Conservation (phyloP, 2,329 filamentous ascomycete genomes). For the Mollisia scopiformis region DNA sequence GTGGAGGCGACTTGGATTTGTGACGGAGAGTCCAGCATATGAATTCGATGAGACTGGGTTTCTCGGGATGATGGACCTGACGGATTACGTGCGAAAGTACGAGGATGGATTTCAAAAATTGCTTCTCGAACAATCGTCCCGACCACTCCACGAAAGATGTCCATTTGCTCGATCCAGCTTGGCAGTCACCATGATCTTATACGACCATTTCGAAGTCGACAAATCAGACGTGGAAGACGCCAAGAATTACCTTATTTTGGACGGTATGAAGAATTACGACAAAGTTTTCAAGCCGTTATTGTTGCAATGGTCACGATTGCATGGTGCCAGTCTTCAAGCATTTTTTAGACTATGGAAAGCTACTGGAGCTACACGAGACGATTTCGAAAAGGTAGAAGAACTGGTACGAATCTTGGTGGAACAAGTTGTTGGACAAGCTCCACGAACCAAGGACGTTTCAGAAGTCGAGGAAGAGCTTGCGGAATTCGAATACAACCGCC, state of each 20-base stretch:
- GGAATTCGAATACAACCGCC: slow-evolving; percentile 76
- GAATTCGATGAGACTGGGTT: slow-evolving; percentile 90
- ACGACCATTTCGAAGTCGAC: slow-evolving; percentile 95
- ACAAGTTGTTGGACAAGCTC: slow-evolving; percentile 82
- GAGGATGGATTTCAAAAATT: slow-evolving; percentile 93
- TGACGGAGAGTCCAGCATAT: slow-evolving; percentile 81
- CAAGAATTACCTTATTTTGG: slow-evolving; percentile 74
- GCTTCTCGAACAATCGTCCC: slow-evolving; percentile 83
- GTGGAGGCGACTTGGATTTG: slow-evolving; percentile 90
- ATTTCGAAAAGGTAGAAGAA: slow-evolving; percentile 93
- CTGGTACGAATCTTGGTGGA: slow-evolving; percentile 88
- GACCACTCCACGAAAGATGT: slow-evolving; percentile 72
- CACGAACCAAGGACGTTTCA: slow-evolving; percentile 79
- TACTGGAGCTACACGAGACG: slow-evolving; percentile 80
- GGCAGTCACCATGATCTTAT: slow-evolving; percentile 84
- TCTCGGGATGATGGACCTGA: slow-evolving; percentile 95
- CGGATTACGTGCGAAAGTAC: slow-evolving; percentile 89
- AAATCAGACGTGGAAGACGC: slow-evolving; percentile 79
- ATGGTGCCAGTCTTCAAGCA: slow-evolving; percentile 81
- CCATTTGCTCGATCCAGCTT: slow-evolving; percentile 87
- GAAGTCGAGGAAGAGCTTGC: slow-evolving; percentile 89
- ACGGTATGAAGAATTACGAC: slow-evolving; percentile 79
- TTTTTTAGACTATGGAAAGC: slow-evolving; percentile 94
- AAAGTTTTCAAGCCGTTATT: slow-evolving; percentile 84
- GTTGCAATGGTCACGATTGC: slow-evolving; percentile 89